Conservation (phyloP, 129 eudicot genomes). For the Helichrysum umbraculigerum region DNA sequence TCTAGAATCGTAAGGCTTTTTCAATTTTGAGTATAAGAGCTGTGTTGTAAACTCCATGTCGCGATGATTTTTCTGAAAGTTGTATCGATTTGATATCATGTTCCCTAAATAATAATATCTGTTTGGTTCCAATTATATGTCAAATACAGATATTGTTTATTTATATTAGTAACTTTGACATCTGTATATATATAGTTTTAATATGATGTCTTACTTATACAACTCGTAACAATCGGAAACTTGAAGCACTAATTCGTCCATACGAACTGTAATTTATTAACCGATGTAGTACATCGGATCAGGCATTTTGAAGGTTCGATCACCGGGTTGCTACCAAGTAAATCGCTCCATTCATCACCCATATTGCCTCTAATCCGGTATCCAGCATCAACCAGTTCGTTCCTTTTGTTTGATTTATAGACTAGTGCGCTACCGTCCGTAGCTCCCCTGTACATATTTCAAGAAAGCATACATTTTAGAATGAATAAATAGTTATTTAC, state of each 20-base stretch:
- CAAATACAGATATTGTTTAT: background rate
- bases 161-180: background rate
- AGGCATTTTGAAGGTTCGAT: constrained; percentile 41
- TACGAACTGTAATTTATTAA: constrained; percentile 5
- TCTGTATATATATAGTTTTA: no score
- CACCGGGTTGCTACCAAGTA: constrained; percentile 32
- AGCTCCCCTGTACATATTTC: background rate
- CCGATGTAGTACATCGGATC: constrained; percentile 47
- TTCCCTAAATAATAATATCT: no score
- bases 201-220: background rate
- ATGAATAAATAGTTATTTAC: no score
- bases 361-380: constrained; percentile 46
- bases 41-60: background rate
- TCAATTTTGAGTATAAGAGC: constrained; percentile 43
- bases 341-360: constrained; percentile 65
- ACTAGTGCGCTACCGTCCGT: constrained; percentile 16
- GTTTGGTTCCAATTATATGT: background rate
- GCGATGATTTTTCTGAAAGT: background rate
- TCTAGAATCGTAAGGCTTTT: constrained; percentile 29
- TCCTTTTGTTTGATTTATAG: constrained; percentile 42
- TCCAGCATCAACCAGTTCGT: constrained; percentile 40
- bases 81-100: no score
- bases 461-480: no score
- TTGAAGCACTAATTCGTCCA: background rate
- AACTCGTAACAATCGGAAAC: background rate